Evolutionary conservation across 2,329 filamentous ascomycete species (phyloP), one percentile per base, ranked within the genome.

Genomic region (Xylariaceae sp.): DNA sequence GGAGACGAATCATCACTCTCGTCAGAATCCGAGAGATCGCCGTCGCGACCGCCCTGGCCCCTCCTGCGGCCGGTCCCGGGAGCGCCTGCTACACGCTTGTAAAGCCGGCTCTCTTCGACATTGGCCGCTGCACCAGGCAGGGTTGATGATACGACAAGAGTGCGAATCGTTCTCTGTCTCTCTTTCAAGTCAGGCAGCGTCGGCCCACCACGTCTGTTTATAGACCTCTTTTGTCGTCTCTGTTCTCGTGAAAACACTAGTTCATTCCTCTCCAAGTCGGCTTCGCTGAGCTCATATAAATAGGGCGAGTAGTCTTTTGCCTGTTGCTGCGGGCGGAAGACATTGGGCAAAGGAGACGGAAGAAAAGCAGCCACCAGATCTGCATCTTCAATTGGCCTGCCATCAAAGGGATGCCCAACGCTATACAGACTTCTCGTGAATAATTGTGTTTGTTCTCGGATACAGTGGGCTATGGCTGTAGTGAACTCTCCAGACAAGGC

Each of bases 101-200:
- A 95, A 5, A 97, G 78, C 42, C 90, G 84, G 65, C 89, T 95
- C 42, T 94, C 89, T 58, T 96, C 92, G 43, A 95, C 75, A 2
- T 81, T 81, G 51, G 84, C 76, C 4, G 88, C 92, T 4, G 90
- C 89, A 21, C 92, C 94, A 15, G 94, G 94, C 54, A 99, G 81
- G 18, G 95, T 91, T 2, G 89, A 92, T 9, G 92, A 96, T 1
- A 99, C 90, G 49, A 97, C 82, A 61, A 96, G 80, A 0, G 92
- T 96, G 44, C 94, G 85, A 53, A 97, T 92, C 0, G 94, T 97
- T 48, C 92, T 84, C 72, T 94, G 92, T 51, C 92, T 83, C 64
- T 99, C 94, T 69, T 95, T 96, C 54, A 99, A 83, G 72, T 99
- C 94, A n/a, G 94, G 94, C 39, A 99, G 76, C 55, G 89, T 88